Conservation (phyloP, 2,329 filamentous ascomycete genomes). For the Botrytis fabae region DNA sequence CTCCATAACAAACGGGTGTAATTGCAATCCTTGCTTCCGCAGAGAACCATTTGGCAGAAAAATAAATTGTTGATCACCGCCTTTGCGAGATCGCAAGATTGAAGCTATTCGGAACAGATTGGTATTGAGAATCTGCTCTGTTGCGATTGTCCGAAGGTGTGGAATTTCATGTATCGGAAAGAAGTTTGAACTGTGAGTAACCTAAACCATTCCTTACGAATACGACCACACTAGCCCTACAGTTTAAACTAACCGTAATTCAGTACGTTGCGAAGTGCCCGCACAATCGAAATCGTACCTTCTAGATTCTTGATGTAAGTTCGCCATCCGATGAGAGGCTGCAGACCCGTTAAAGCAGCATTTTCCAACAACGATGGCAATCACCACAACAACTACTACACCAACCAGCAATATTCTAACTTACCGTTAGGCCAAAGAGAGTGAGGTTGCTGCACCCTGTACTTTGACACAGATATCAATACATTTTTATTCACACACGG, state of each 20-base stretch:
- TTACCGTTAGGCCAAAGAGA: neutral
- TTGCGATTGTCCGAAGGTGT: neutral
- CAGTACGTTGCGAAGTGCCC: neutral
- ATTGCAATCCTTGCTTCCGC: constrained; percentile 21
- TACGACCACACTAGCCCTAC: neutral
- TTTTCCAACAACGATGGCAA: neutral
- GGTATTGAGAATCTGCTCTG: neutral
- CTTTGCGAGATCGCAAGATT: neutral
- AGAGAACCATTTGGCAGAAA: neutral
- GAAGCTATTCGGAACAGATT: constrained; percentile 16
- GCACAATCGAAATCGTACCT: neutral
- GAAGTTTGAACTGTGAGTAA: neutral
- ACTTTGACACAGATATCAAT: constrained; percentile 3
- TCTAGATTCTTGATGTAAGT: neutral
- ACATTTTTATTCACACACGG: neutral
- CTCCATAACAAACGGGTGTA: constrained; percentile 17
- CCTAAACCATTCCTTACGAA: neutral
- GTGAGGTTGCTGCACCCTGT: neutral
- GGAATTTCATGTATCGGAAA: neutral
- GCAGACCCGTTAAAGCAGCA: neutral
- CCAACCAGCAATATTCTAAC: constrained; percentile 1
- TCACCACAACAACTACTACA: neutral
- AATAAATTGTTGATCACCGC: neutral
- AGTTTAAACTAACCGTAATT: neutral
- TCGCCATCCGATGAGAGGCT: neutral